Conservation (phyloP, 2,329 filamentous ascomycete species). For the Phaeosphaeria sp. region DNA sequence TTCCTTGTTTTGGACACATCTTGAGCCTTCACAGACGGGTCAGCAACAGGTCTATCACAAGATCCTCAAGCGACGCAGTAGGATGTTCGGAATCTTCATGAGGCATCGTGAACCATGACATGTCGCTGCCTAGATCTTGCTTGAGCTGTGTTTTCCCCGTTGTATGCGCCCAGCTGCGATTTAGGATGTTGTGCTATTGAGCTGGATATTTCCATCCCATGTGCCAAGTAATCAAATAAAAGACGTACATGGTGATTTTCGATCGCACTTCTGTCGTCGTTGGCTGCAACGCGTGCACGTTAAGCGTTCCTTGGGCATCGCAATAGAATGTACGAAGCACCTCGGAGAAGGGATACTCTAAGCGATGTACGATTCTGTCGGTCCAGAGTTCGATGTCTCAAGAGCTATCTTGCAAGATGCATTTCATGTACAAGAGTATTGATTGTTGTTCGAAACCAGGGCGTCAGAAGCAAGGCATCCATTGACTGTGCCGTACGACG, state of each 20-base stretch:
- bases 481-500: neutral
- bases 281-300: slow-evolving; percentile 40
- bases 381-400: neutral
- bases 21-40: slow-evolving; percentile 17
- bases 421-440: neutral
- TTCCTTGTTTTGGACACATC: slow-evolving; percentile 43
- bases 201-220: neutral
- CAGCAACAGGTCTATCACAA: neutral
- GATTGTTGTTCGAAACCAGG: neutral
- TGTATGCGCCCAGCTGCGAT: too few relatives aligned
- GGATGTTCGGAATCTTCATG: too few relatives aligned
- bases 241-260: slow-evolving; percentile 27
- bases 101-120: too few relatives aligned
- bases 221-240: neutral
- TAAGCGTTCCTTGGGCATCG: slow-evolving; percentile 41
- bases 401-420: neutral
- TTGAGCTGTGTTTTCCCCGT: too few relatives aligned
- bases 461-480: neutral
- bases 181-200: too few relatives aligned
- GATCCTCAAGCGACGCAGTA: too few relatives aligned
- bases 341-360: neutral
- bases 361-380: neutral
- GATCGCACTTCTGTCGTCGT: slow-evolving; percentile 43
- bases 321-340: neutral
- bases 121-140: too few relatives aligned